These are phyloP conservation scores for Bacidia rubella DNA, from an alignment of 495 filamentous ascomycete genomes.

Conservation along the genomic window DNA sequence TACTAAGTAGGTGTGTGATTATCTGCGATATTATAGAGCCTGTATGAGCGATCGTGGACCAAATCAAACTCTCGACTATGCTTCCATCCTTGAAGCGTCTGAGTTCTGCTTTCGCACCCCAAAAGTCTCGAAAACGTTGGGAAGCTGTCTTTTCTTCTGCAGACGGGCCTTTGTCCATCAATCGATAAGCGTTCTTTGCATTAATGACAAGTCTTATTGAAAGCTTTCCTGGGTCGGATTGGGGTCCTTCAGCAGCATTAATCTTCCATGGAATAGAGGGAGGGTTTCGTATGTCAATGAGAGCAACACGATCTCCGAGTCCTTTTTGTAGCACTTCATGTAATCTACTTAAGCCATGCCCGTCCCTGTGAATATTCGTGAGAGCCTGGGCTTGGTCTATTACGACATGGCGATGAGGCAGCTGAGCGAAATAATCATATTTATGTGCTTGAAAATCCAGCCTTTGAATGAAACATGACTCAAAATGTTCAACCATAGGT, in stretches of 20 bases:
- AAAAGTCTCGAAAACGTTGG: constrained; percentile 34
- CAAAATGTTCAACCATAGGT: constrained; percentile 64
- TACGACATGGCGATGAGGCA: background rate
- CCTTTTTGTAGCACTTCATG: constrained; percentile 53
- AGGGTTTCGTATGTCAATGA: constrained; percentile 44
- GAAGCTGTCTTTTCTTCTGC: constrained; percentile 55
- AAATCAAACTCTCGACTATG: constrained; percentile 58
- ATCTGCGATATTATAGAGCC: constrained; percentile 66
- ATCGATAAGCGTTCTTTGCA: constrained; percentile 50
- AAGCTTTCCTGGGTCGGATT: constrained; percentile 21
- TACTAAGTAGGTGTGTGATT: constrained; percentile 51
- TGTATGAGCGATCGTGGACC: constrained; percentile 48
- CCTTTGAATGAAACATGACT: constrained; percentile 64
- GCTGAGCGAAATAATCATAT: constrained; percentile 46
- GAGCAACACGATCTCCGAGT: constrained; percentile 56
- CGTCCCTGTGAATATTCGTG: background rate
- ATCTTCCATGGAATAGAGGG: constrained; percentile 26
- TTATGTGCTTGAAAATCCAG: constrained; percentile 50
- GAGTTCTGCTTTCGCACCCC: constrained; percentile 42
- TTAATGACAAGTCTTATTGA: constrained; percentile 59
- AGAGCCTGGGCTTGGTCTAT: background rate
- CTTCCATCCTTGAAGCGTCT: constrained; percentile 43
- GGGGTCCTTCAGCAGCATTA: constrained; percentile 17
- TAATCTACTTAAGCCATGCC: constrained; percentile 15
- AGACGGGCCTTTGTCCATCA: constrained; percentile 73